These are phyloP conservation scores for Calonectria multiphialidica DNA, from an alignment of 2,329 filamentous ascomycete genomes.

Conservation along the genomic window DNA sequence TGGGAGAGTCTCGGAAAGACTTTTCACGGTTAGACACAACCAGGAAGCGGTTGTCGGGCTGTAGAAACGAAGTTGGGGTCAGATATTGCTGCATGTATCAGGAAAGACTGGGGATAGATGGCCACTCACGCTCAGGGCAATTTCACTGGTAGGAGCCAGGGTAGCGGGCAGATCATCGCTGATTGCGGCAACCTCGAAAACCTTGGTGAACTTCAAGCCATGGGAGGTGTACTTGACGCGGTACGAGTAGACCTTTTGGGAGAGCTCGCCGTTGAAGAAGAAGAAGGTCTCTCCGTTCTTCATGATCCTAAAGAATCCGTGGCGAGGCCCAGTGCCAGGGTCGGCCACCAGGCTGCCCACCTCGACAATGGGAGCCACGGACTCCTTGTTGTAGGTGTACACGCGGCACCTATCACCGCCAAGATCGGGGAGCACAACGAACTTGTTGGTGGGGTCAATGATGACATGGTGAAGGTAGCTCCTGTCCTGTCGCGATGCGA, in stretches of 20 bases:
- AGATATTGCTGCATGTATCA: not conserved
- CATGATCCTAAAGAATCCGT: conserved; percentile 38
- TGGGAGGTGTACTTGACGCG: conserved; percentile 31
- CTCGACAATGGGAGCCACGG: conserved; percentile 33
- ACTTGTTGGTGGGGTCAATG: conserved; percentile 36
- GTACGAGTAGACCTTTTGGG: conserved; percentile 41
- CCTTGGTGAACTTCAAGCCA: conserved; percentile 34
- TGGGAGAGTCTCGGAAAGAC: conserved; percentile 35
- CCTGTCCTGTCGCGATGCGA: conserved; percentile 35
- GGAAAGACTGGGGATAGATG: accelerated
- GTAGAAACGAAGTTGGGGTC: not conserved
- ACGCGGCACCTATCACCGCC: conserved; percentile 36
- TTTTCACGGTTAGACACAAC: conserved; percentile 40
- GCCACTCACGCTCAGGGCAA: conserved; percentile 37
- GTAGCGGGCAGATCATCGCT: conserved; percentile 30
- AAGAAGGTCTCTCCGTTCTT: conserved; percentile 37
- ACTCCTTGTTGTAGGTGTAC: conserved; percentile 37
- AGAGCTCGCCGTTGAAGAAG: conserved; percentile 39
- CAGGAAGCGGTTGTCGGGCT: conserved; percentile 38
- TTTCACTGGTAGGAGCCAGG: conserved; percentile 38
- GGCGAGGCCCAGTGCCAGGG: conserved; percentile 34
- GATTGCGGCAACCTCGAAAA: conserved; percentile 37
- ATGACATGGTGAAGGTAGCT: conserved; percentile 42
- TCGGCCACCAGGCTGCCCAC: conserved; percentile 28
- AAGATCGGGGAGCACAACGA: conserved; percentile 36